Evolutionary conservation across 345 rosid genomes (phyloP).

Genomic region (rapeseed (Brassica napus)): Da-Ae NC_063440.1:18135501-18136000

Average conservation of each 20-base stretch:
- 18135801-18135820: constrained; percentile 93
- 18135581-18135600: constrained; percentile 4
- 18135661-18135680: constrained; percentile 95
- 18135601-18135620: constrained; percentile 83
- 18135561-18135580: not conserved
- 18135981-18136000: not conserved
- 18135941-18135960: constrained; percentile 67
- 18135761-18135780: constrained; percentile 13
- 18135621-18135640: constrained; percentile 97
- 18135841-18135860: constrained; percentile 90
- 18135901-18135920: constrained; percentile 85
- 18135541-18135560: not conserved
- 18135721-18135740: not conserved
- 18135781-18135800: constrained; percentile 67
- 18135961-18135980: not conserved
- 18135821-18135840: constrained; percentile 97
- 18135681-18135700: constrained; percentile 88
- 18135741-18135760: constrained; percentile 1
- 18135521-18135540: constrained; percentile 45
- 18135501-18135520: constrained; percentile 98
- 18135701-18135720: constrained; percentile 55
- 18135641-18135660: constrained; percentile 96
- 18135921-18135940: constrained; percentile 73
- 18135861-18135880: constrained; percentile 93
- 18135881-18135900: constrained; percentile 97